These are phyloP conservation scores for Rhodocollybia butyracea DNA, from an alignment of 768 basidiomycete species.

Conservation along the genomic window DNA sequence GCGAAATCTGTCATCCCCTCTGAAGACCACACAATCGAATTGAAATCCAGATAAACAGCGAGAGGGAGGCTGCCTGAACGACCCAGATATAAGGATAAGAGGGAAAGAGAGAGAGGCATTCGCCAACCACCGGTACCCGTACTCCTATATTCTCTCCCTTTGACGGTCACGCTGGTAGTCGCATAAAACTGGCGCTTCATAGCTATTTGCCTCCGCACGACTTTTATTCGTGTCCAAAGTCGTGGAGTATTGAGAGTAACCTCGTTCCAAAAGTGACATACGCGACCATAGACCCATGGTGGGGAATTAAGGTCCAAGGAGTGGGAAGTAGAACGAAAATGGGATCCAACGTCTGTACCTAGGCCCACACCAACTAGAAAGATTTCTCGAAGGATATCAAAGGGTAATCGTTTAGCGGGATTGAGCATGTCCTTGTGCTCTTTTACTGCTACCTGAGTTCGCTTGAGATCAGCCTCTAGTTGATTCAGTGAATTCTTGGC, in stretches of 20 bases:
- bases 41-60: not conserved
- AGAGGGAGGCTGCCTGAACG: not conserved
- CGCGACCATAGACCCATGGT: not conserved
- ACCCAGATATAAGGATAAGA: not conserved
- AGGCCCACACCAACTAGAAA: not conserved
- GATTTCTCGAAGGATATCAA: not conserved
- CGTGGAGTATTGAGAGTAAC: not conserved
- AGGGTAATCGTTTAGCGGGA: not conserved
- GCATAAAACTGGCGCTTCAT: not conserved
- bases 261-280: not conserved
- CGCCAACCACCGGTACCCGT: not conserved
- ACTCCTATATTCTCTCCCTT: too few relatives aligned
- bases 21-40: not conserved
- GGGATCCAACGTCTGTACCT: not conserved
- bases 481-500: not conserved
- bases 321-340: not conserved
- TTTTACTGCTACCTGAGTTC: not conserved
- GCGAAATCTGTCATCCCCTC: not conserved
- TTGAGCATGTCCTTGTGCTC: not conserved
- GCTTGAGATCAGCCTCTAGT: not conserved
- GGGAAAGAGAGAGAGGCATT: not conserved
- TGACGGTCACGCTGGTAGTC: too few relatives aligned
- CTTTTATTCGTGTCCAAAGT: constrained; percentile 1
- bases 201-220: not conserved
- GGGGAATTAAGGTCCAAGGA: not conserved